Evolutionary conservation across 305 asterid genomes (phyloP), one percentile per base, ranked within the genome.

Genomic region (Rubia tinctorum): DNA sequence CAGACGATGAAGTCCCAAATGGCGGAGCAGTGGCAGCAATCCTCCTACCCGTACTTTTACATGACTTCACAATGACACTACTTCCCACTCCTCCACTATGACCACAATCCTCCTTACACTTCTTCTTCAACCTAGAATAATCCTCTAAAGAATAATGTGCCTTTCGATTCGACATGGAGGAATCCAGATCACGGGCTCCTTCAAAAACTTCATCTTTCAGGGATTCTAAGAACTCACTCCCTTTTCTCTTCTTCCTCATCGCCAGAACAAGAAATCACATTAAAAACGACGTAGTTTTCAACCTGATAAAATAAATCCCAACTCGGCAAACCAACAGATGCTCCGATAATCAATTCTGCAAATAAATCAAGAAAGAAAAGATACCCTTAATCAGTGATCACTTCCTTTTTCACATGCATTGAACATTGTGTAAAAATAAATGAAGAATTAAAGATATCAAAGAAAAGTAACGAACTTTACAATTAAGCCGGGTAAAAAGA

Each of bases 161-260:
- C 79, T 75, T 81, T n/a, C 79, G 73, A 68, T 84, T 81, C n/a
- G 85, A 84, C 42, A 79, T 18, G 17, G 80, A 81, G 0, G 84
- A 83, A 44, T 75, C 75, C 37, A 67, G 71, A 72, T 77, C 85
- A 37, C 47, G 75, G 44, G 62, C 58, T 15, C 77, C 76, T 49
- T 73, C 79, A 66, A 72, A 71, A 42, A 43, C 18, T 4, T 72
- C 82, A 58, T 80, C 69, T 60, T 77, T 64, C 17, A 45, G 75
- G 43, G 75, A 72, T 76, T 77, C 74, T 42, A 77, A 37, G 75
- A 79, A 69, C 74, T 84, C 87, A 72, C 83, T 81, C 45, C 87
- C 85, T 77, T 84, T 84, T 13, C 87, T 74, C 79, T 84, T 84
- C 75, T 81, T 83, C 84, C 83, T 84, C 87, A 81, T 77, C 67